A percentile compares a stretch with the other conserved stretches of the same genome.
Evolutionary conservation across 768 basidiomycete genomes (phyloP).

Genomic region (Exidia glandulosa): DNA sequence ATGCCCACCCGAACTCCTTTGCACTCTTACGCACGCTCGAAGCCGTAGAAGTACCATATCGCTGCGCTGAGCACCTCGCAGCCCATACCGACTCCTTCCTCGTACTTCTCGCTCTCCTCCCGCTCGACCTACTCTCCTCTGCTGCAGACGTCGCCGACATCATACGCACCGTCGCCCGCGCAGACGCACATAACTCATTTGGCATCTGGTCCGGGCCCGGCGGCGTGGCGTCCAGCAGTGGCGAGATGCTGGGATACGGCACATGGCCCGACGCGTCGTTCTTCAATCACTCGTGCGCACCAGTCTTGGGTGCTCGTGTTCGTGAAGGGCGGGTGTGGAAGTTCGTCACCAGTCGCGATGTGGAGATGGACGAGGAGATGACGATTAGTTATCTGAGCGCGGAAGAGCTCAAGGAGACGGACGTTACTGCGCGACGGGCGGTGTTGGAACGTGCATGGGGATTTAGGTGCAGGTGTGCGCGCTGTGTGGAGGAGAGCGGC

Average conservation of each 20-base stretch:
- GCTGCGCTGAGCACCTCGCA: not conserved
- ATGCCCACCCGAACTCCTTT: not conserved
- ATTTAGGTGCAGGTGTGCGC: not conserved
- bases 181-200: conserved; percentile 11
- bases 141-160: not conserved
- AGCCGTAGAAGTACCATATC: not conserved
- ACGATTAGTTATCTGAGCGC: not conserved
- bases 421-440: not conserved
- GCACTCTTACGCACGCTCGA: not conserved
- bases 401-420: not conserved
- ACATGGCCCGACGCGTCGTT: conserved; percentile 9
- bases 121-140: not conserved
- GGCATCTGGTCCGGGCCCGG: conserved; percentile 8
- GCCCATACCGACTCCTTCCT: not conserved
- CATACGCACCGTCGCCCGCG: not conserved
- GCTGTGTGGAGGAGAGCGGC: not conserved
- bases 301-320: not conserved
- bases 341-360: not conserved
- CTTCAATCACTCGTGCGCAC: conserved; percentile 11
- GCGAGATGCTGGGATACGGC: conserved; percentile 13
- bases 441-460: not conserved
- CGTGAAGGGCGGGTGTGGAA: not conserved
- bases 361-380: not conserved
- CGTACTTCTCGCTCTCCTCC: not conserved
- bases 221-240: conserved; percentile 1